Conservation (phyloP, 768 basidiomycete species). For the Lanmaoa rubissima region DNA sequence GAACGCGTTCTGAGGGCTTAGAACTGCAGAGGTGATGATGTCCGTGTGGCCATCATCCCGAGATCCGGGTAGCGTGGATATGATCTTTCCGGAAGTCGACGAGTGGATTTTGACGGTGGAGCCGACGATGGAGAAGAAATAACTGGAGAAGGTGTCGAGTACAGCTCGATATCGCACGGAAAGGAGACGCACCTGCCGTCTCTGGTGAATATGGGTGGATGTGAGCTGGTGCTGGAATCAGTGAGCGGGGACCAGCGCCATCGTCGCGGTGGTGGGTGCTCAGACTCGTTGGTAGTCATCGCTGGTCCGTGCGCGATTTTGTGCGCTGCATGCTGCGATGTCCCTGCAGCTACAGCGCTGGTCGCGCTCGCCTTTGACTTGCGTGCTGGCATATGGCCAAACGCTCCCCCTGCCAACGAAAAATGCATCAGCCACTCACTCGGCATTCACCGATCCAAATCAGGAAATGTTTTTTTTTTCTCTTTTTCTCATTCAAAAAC, state of each 20-base stretch:
- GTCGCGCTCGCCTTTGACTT: conserved; percentile 48
- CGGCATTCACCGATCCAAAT: conserved; percentile 24
- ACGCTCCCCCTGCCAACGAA: conserved; percentile 6
- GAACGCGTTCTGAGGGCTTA: conserved; percentile 84
- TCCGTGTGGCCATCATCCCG: conserved; percentile 41
- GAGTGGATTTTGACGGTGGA: conserved; percentile 83
- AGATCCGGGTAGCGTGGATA: conserved; percentile 74
- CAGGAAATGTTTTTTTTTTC: conserved; percentile 8
- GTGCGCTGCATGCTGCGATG: conserved; percentile 9
- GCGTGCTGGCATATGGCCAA: conserved; percentile 36
- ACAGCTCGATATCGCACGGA: conserved; percentile 9
- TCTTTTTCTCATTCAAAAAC: background rate
- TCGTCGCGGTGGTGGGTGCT: conserved; percentile 14
- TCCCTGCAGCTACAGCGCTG: conserved; percentile 30
- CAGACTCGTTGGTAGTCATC: background rate
- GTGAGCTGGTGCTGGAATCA: conserved; percentile 60
- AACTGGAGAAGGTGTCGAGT: conserved; percentile 43
- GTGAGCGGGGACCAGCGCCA: conserved; percentile 71
- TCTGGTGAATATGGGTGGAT: conserved; percentile 78
- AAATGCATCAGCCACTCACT: conserved; percentile 24
- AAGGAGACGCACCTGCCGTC: conserved; percentile 69
- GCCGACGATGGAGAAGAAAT: conserved; percentile 88
- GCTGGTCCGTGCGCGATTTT: conserved; percentile 16
- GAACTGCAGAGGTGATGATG: conserved; percentile 66
- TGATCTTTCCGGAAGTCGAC: conserved; percentile 69